Conservation (phyloP, 1,284 basidiomycete species). For the Austropuccinia psidii region DNA sequence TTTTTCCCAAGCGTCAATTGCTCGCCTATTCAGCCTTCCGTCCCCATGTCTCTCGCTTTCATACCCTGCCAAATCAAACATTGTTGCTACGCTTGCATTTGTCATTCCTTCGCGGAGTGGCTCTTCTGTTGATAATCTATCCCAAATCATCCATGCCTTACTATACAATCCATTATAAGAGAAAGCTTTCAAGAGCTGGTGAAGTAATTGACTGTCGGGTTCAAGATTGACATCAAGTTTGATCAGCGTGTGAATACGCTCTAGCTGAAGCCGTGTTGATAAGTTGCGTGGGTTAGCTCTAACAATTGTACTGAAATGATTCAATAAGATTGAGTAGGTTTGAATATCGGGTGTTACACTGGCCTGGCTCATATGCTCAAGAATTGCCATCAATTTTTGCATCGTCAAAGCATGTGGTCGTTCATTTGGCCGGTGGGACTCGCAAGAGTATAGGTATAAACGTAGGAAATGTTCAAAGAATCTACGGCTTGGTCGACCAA, state of each 20-base stretch:
- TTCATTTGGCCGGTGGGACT: conserved; percentile 54
- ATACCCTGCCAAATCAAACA: conserved; percentile 72
- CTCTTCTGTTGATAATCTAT: conserved; percentile 53
- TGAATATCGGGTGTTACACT: conserved; percentile 57
- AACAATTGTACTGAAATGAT: conserved; percentile 48
- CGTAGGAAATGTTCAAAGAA: conserved; percentile 30
- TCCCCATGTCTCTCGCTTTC: conserved; percentile 48
- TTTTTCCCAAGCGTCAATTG: conserved; percentile 40
- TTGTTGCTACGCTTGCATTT: conserved; percentile 64
- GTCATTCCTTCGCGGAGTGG: conserved; percentile 51
- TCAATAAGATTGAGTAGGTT: conserved; percentile 67
- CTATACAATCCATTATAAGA: conserved; percentile 62
- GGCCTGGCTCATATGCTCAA: conserved; percentile 69
- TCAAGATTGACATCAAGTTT: conserved; percentile 66
- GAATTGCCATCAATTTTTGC: conserved; percentile 58
- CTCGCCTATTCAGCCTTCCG: conserved; percentile 37
- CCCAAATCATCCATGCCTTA: conserved; percentile 72
- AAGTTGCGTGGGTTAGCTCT: conserved; percentile 37
- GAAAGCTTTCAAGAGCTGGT: conserved; percentile 84
- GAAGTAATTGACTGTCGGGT: conserved; percentile 69
- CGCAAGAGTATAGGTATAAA: conserved; percentile 51
- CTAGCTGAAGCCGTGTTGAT: conserved; percentile 49
- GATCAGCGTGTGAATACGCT: conserved; percentile 68
- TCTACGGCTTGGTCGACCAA: conserved; percentile 1
- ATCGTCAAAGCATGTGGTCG: conserved; percentile 46